Evolutionary conservation across 108 stramenopile genomes (phyloP).

Genomic region (Skeletonema menzelii): DNA sequence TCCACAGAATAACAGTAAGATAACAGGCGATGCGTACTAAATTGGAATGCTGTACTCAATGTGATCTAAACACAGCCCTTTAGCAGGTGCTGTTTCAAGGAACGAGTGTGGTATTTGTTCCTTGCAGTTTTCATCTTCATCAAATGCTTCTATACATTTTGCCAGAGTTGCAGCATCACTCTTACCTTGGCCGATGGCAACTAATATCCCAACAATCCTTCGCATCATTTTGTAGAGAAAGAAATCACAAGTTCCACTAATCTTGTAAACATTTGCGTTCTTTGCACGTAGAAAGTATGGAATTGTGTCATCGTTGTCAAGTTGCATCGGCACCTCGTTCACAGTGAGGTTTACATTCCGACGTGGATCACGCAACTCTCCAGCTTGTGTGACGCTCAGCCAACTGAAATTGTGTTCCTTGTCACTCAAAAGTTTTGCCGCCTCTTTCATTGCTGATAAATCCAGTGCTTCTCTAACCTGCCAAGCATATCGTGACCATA

Average conservation of each 20-base stretch:
- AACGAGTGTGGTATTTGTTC: not conserved
- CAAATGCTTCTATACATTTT: slow-evolving; percentile 20
- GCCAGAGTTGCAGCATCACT: slow-evolving; percentile 7
- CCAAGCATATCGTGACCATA: slow-evolving; percentile 26
- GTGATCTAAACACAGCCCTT: slow-evolving; percentile 36
- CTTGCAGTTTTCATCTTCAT: not conserved
- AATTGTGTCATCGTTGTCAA: not conserved
- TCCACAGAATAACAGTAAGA: slow-evolving; percentile 15
- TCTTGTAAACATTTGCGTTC: slow-evolving; percentile 5
- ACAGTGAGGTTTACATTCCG: slow-evolving; percentile 15
- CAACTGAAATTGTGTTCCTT: slow-evolving; percentile 36
- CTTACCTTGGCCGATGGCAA: slow-evolving; percentile 21
- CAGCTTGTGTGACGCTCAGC: slow-evolving; percentile 30
- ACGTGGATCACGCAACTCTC: slow-evolving; percentile 26
- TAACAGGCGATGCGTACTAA: slow-evolving; percentile 10
- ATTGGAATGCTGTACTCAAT: slow-evolving; percentile 34
- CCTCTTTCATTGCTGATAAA: slow-evolving; percentile 16
- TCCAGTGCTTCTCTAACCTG: slow-evolving; percentile 8
- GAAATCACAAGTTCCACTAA: slow-evolving; percentile 26
- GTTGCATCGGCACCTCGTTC: slow-evolving; percentile 9
- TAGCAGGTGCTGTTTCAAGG: slow-evolving; percentile 28
- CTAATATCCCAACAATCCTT: slow-evolving; percentile 30
- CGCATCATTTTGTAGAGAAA: slow-evolving; percentile 48
- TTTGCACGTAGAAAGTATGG: slow-evolving; percentile 26
- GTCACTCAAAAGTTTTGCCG: slow-evolving; percentile 16